These are phyloP conservation scores for Blepharisma undulans DNA, from an alignment of 169 alveolate species.

Conservation along the genomic window DNA sequence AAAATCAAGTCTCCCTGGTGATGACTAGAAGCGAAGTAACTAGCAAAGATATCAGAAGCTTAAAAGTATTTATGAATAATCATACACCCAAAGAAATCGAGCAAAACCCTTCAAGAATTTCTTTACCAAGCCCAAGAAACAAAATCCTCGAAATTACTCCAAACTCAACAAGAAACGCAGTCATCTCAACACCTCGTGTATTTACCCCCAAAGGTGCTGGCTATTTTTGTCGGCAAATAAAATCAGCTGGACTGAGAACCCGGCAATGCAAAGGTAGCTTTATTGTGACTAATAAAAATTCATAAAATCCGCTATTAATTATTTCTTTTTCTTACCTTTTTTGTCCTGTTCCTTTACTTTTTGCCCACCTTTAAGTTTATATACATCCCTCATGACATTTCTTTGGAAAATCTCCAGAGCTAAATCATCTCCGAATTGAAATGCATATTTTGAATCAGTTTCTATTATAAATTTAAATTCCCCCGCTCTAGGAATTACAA, in stretches of 20 bases:
- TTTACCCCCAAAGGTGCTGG: neutral
- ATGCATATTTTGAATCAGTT: neutral
- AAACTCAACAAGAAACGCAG: neutral
- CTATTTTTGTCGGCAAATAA: neutral
- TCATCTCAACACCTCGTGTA: neutral
- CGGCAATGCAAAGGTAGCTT: neutral
- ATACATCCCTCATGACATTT: neutral
- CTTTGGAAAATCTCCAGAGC: conserved; percentile 36
- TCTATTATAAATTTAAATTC: conserved; percentile 3
- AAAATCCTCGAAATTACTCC: neutral
- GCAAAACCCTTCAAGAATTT: neutral
- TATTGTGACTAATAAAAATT: neutral
- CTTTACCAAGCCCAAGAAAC: neutral
- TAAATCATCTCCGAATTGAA: conserved; percentile 5
- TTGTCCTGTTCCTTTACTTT: neutral
- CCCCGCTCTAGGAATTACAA: neutral
- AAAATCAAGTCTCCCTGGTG: neutral
- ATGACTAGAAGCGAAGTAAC: neutral
- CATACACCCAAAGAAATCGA: neutral
- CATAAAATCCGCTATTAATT: neutral
- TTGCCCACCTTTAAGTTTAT: neutral
- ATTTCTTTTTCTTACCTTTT: neutral
- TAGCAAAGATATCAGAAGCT: neutral
- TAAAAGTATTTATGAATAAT: neutral
- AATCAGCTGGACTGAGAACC: neutral